phyloP scores from a whole-genome alignment of 2,329 filamentous ascomycete genomes.

The Exophiala spinifera region DNA sequence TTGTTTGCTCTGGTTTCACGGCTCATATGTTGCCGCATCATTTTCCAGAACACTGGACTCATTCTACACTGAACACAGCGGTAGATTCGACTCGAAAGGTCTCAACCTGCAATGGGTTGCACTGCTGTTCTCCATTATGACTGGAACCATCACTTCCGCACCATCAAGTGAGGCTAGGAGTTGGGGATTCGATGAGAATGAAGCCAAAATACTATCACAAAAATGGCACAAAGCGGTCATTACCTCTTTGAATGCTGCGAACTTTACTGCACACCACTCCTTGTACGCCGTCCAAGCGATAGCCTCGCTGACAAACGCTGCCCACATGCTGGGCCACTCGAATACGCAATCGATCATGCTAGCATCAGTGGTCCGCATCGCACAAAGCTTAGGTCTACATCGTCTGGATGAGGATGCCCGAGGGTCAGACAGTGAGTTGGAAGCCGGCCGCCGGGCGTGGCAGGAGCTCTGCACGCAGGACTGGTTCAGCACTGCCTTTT shows the following conservation, averaged over 20 bases:
- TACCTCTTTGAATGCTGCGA: conserved; percentile 44
- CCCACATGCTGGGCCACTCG: conserved; percentile 49
- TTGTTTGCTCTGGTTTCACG: conserved; percentile 41
- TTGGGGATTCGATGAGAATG: conserved; percentile 46
- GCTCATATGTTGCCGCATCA: conserved; percentile 38
- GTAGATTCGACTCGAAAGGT: conserved; percentile 33
- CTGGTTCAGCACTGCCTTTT: conserved; percentile 44
- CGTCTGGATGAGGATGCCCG: conserved; percentile 32
- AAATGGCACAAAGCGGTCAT: conserved; percentile 48
- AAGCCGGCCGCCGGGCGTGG: conserved; percentile 43
- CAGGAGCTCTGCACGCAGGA: conserved; percentile 41
- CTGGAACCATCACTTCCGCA: conserved; percentile 22
- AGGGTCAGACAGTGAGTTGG: conserved; percentile 28
- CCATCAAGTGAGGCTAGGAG: conserved; percentile 28
- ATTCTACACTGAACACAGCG: conserved; percentile 38
- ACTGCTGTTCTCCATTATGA: conserved; percentile 20
- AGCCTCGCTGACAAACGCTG: conserved; percentile 46
- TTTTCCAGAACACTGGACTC: conserved; percentile 39
- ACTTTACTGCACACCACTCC: conserved; percentile 44
- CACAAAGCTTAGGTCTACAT: conserved; percentile 48
- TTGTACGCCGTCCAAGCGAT: conserved; percentile 48
- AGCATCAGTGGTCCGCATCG: conserved; percentile 46
- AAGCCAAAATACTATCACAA: conserved; percentile 42
- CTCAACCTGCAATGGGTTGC: conserved; percentile 39
- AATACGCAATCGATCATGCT: conserved; percentile 48